A percentile compares a stretch with the other conserved stretches of the same genome.
Evolutionary conservation across 495 filamentous ascomycete species (phyloP).

Genomic region (Viridothelium virens): DNA sequence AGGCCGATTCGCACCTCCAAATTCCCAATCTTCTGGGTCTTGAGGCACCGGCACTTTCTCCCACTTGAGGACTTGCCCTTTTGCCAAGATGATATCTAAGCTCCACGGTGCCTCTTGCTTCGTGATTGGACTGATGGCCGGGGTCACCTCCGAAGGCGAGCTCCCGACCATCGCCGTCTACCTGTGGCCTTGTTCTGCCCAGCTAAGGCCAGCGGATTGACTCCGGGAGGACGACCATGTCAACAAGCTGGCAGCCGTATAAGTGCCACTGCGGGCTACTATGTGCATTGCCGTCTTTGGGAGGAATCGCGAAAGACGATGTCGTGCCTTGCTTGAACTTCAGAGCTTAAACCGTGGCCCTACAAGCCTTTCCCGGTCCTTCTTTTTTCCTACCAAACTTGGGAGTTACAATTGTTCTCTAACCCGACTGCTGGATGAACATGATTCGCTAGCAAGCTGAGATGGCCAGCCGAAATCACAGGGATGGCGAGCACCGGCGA

Average conservation of each 20-base stretch:
- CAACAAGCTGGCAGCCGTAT: not conserved
- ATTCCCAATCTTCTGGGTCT: not conserved
- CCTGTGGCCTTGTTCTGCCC: too few species aligned
- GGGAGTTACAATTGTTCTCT: not conserved
- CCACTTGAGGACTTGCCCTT: not conserved
- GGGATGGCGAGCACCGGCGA: slow-evolving; percentile 11
- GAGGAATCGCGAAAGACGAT: too few species aligned
- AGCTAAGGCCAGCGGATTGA: not conserved
- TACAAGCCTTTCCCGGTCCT: too few species aligned
- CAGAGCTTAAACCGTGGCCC: too few species aligned
- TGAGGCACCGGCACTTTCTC: not conserved
- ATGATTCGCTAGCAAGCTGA: not conserved
- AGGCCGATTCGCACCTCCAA: too few species aligned
- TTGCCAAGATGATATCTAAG: not conserved
- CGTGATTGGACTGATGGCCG: not conserved
- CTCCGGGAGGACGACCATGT: not conserved
- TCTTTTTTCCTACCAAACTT: too few species aligned
- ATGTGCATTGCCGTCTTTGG: not conserved
- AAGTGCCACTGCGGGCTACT: not conserved
- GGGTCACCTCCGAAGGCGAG: not conserved
- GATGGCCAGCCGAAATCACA: slow-evolving; percentile 11
- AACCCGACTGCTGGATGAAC: not conserved
- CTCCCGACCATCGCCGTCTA: not conserved
- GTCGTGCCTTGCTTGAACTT: too few species aligned
- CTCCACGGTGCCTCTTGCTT: not conserved